A percentile compares a stretch with the other conserved stretches of the same genome.
These are phyloP conservation scores for Coniosporium tulheliwenetii DNA, from an alignment of 2,329 filamentous ascomycete genomes.

Conservation along the genomic window DNA sequence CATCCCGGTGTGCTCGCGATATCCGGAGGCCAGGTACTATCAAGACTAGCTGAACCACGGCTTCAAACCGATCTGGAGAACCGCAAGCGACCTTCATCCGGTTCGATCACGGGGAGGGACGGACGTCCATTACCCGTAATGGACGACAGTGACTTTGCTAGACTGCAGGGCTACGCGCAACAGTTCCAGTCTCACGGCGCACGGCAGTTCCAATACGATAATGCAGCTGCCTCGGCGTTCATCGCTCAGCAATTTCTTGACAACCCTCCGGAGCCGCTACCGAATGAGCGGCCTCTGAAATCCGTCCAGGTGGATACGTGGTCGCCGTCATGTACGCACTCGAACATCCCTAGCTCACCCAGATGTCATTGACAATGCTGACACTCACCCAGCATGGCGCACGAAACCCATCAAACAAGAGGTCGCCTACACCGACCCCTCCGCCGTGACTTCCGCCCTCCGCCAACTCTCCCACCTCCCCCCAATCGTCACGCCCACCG, in stretches of 20 bases:
- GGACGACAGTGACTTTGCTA: neutral
- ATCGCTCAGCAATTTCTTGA: too few species aligned
- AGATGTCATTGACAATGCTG: too few species aligned
- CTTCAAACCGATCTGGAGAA: too few species aligned
- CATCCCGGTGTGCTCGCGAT: too few species aligned
- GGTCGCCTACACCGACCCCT: slow-evolving; percentile 50
- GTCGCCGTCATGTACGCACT: slow-evolving; percentile 1
- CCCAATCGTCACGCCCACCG: slow-evolving; percentile 62
- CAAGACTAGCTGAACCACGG: too few species aligned
- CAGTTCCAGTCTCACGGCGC: too few species aligned
- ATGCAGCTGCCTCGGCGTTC: too few species aligned
- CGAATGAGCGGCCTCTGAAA: too few species aligned
- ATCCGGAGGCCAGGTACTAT: too few species aligned
- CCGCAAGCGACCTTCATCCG: neutral
- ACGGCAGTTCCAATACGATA: neutral
- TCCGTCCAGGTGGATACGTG: neutral
- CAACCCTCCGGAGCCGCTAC: too few species aligned
- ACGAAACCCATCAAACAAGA: slow-evolving; percentile 66
- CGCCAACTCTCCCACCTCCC: slow-evolving; percentile 53
- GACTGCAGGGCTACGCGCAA: neutral
- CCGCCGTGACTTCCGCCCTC: slow-evolving; percentile 43
- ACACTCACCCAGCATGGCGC: slow-evolving; percentile 45
- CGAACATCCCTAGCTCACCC: neutral
- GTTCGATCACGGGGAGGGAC: neutral
- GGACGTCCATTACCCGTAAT: neutral